Percentiles rank a stretch among this genome's conserved stretches.
Conservation (phyloP, 1,139 yeast genomes). For the Hyphopichia fennica region DNA sequence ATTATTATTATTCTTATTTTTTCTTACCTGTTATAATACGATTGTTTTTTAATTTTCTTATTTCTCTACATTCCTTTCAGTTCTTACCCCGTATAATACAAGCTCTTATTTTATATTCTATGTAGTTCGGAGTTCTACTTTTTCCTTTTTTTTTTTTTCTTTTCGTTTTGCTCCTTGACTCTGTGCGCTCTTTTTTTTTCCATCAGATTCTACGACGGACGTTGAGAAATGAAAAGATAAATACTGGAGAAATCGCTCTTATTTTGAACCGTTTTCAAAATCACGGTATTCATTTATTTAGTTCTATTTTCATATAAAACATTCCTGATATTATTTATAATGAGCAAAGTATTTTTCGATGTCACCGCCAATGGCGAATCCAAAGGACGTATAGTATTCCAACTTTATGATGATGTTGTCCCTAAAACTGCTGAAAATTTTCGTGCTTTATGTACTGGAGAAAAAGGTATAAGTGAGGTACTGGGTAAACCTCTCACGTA, state of each 20-base stretch:
- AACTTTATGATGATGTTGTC: constrained; percentile 74
- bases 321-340: too few relatives aligned
- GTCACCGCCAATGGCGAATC: constrained; percentile 64
- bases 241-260: too few relatives aligned
- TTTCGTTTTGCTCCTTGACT: too few relatives aligned
- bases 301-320: too few relatives aligned
- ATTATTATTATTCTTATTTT: background rate
- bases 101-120: background rate
- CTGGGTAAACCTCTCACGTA: constrained; percentile 67
- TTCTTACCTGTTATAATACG: background rate
- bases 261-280: too few relatives aligned
- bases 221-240: background rate
- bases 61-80: background rate
- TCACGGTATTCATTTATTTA: too few relatives aligned
- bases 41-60: too few relatives aligned
- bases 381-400: constrained; percentile 74
- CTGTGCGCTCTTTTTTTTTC: background rate
- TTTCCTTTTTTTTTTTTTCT: too few relatives aligned
- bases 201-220: background rate
- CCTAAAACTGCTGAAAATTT: constrained; percentile 95
- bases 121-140: too few relatives aligned
- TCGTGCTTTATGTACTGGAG: constrained; percentile 88
- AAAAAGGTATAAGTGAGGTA: constrained; percentile 62
- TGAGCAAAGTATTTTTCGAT: constrained; percentile 65
- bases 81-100: background rate